Conservation (phyloP, 108 stramenopile genomes). For the Ochromonas danica region DNA sequence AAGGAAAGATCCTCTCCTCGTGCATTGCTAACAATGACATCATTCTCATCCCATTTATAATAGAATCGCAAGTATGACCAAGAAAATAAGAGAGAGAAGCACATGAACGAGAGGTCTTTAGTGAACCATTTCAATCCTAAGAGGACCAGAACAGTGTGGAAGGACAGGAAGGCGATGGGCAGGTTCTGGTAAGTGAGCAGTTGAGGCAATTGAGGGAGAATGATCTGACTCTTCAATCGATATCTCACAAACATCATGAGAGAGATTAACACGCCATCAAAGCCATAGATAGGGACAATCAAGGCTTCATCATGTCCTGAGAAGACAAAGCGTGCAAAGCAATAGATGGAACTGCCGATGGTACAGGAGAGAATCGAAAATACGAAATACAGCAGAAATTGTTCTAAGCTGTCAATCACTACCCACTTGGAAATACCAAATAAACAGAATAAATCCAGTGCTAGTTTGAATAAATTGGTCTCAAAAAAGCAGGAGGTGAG, state of each 20-base stretch:
- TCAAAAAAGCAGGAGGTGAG: constrained; percentile 8
- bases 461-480: background rate
- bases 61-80: constrained; percentile 23
- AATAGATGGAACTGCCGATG: background rate
- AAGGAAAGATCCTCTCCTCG: background rate
- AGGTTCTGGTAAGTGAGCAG: background rate
- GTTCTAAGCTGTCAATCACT: background rate
- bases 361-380: background rate
- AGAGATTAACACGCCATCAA: background rate
- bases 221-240: background rate
- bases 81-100: background rate
- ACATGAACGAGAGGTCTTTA: background rate
- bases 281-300: background rate
- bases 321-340: background rate
- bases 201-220: background rate
- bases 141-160: background rate
- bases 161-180: background rate
- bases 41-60: background rate
- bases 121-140: background rate
- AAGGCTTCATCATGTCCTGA: background rate
- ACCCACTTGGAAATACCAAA: background rate
- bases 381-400: constrained; percentile 8
- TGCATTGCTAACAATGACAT: background rate
- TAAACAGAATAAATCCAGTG: background rate
- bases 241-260: background rate